Conservation (phyloP, 2,329 filamentous ascomycete genomes). For the Pseudogymnoascus sp. region DNA sequence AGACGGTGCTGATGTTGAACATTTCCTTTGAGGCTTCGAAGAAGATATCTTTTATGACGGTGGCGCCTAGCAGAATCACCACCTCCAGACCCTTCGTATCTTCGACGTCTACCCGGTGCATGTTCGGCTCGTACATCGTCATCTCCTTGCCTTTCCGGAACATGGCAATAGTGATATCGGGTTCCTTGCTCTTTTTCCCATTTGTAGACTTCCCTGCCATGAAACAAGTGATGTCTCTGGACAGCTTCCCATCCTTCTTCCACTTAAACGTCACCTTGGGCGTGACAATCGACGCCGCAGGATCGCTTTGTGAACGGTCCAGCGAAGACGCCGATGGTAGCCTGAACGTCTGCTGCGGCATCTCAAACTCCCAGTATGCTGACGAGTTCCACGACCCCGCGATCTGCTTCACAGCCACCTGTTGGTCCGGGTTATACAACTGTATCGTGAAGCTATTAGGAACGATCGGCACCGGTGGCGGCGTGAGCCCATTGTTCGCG, state of each 20-base stretch:
- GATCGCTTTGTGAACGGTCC: slow-evolving; percentile 62
- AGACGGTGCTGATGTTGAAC: slow-evolving; percentile 62
- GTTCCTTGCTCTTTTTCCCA: slow-evolving; percentile 76
- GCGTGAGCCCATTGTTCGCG: slow-evolving; percentile 56
- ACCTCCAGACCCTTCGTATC: slow-evolving; percentile 91
- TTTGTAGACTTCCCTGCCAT: slow-evolving; percentile 70
- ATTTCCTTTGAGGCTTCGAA: slow-evolving; percentile 59
- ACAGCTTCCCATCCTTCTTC: slow-evolving; percentile 79
- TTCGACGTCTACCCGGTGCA: slow-evolving; percentile 83
- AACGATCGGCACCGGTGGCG: slow-evolving; percentile 61
- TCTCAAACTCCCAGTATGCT: slow-evolving; percentile 83
- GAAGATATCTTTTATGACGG: slow-evolving; percentile 59
- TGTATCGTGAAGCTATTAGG: slow-evolving; percentile 76
- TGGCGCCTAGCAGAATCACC: slow-evolving; percentile 57
- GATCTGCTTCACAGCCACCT: slow-evolving; percentile 62
- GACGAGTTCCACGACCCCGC: slow-evolving; percentile 72
- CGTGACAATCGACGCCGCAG: slow-evolving; percentile 44
- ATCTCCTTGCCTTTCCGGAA: slow-evolving; percentile 64
- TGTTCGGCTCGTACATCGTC: slow-evolving; percentile 88
- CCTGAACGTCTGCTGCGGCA: slow-evolving; percentile 79
- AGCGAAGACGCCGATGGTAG: slow-evolving; percentile 70
- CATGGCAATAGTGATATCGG: slow-evolving; percentile 89
- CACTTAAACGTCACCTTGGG: slow-evolving; percentile 80
- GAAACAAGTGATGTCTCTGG: slow-evolving; percentile 82
- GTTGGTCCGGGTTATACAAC: slow-evolving; percentile 89